Base-by-base conservation (phyloP, 768 basidiomycete species). In the Rubroboletus pulcherrimus region DNA sequence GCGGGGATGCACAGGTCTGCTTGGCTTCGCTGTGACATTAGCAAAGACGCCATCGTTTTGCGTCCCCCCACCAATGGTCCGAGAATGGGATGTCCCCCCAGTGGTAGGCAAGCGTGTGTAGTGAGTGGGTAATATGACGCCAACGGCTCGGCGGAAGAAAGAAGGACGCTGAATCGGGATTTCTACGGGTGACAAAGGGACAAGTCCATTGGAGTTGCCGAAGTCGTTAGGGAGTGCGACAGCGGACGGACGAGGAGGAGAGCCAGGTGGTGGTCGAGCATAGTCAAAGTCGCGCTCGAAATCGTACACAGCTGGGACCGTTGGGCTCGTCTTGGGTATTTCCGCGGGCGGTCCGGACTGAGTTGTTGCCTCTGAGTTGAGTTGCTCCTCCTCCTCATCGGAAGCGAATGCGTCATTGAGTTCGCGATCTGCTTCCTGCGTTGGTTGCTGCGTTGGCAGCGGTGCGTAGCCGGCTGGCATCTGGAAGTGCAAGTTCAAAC, bases 31-130 rank as follows among this genome's bases (percentile, higher is more conserved):
- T 61, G 83, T 86, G 37, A 99, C 84, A 66, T 98, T 99, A 31
- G 89, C 86, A 66, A 98, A 99, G 9, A 98, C 95, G 3, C 97
- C 97, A 63, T 97, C 94, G 64, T 95, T 93, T 31, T 92, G 83
- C 17, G 75, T 77, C 0, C 89, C 91, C 7, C 86, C 85, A 33
- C 91, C 91, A n/a, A 74, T 68, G 44, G 58, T 44, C 17, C 65
- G 65, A 42, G 56, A 69, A 57, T 58, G 64, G 9, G 74, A 61
- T 45, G 66, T 57, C 6, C 70, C 69, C 0, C 73, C 73, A 9
- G 73, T 67, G 19, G 78, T 77, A 2, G 83, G 78, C 35, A 83
- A 71, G 3, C 73, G 76, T 34, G 78, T 70, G 63, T 91, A 90
- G 57, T 85, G 83, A 12, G 81, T 81, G 3, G 90, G 89, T 8